These are phyloP conservation scores for Debaryomyces tyrocola DNA, from an alignment of 805 yeast species.

Conservation along the genomic window DNA sequence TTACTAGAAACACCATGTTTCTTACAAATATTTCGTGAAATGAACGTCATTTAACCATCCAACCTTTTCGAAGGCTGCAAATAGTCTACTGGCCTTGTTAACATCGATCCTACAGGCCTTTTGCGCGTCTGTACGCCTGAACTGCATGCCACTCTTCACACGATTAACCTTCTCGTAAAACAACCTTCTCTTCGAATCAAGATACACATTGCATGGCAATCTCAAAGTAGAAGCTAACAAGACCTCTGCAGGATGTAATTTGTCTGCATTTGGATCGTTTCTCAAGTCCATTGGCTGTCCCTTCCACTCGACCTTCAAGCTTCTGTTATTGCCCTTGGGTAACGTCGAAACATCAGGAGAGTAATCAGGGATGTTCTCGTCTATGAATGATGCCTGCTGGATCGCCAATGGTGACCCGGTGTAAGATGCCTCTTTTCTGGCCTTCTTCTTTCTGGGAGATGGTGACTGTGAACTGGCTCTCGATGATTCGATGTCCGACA, in stretches of 20 bases:
- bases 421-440: constrained; percentile 27
- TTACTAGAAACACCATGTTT: not conserved
- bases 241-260: constrained; percentile 90
- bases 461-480: constrained; percentile 12
- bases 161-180: constrained; percentile 88
- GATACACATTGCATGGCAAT: constrained; percentile 81
- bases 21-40: constrained; percentile 42
- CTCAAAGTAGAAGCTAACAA: constrained; percentile 84
- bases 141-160: constrained; percentile 66
- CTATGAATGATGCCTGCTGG: constrained; percentile 52
- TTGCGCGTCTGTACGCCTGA: constrained; percentile 96
- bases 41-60: constrained; percentile 87
- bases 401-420: constrained; percentile 38
- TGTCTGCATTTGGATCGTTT: constrained; percentile 66
- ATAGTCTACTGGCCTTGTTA: constrained; percentile 89
- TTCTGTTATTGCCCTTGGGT: constrained; percentile 64
- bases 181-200: constrained; percentile 66
- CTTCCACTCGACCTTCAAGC: constrained; percentile 93
- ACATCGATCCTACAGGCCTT: constrained; percentile 97
- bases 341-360: constrained; percentile 69
- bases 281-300: constrained; percentile 95
- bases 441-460: constrained; percentile 43
- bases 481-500: constrained; percentile 5
- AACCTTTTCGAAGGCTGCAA: constrained; percentile 85
- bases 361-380: constrained; percentile 76